Evolutionary conservation across 1,284 basidiomycete genomes (phyloP).

Genomic region (Pseudozyma sp.): DNA sequence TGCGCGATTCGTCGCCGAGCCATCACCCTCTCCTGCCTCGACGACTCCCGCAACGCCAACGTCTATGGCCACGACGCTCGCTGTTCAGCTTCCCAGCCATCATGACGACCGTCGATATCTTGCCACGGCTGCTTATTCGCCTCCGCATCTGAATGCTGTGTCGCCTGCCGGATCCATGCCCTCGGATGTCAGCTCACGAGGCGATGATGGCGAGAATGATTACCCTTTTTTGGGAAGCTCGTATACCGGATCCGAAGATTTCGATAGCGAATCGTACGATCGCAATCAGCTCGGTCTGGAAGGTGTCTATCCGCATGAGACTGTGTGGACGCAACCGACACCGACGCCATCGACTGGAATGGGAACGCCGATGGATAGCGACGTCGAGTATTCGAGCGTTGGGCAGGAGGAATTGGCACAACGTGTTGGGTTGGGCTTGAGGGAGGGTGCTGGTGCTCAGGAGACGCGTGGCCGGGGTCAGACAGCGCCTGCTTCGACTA

Average conservation of each 20-base stretch:
- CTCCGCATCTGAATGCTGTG: constrained; percentile 46
- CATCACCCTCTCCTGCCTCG: constrained; percentile 21
- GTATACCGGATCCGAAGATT: constrained; percentile 32
- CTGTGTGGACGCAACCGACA: constrained; percentile 35
- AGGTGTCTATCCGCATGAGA: constrained; percentile 51
- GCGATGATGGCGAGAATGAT: constrained; percentile 35
- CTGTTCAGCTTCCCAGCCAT: constrained; percentile 17
- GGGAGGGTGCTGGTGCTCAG: neutral
- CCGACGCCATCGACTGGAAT: constrained; percentile 44
- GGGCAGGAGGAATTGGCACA: constrained; percentile 21
- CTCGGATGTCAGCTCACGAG: constrained; percentile 42
- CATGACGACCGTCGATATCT: constrained; percentile 10
- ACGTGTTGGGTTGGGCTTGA: constrained; percentile 26
- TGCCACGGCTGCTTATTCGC: constrained; percentile 19
- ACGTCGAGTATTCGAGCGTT: constrained; percentile 15
- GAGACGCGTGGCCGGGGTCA: neutral
- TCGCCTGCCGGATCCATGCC: constrained; percentile 59
- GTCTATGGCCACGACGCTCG: constrained; percentile 11
- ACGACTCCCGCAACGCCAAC: constrained; percentile 24
- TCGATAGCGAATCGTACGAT: constrained; percentile 13
- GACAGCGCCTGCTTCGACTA: neutral
- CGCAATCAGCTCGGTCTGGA: constrained; percentile 45
- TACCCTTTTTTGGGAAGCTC: constrained; percentile 23
- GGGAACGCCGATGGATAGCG: constrained; percentile 38
- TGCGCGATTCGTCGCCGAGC: constrained; percentile 55